phyloP scores from a whole-genome alignment of 2,329 filamentous ascomycete species.

The Colletotrichum musae region DNA sequence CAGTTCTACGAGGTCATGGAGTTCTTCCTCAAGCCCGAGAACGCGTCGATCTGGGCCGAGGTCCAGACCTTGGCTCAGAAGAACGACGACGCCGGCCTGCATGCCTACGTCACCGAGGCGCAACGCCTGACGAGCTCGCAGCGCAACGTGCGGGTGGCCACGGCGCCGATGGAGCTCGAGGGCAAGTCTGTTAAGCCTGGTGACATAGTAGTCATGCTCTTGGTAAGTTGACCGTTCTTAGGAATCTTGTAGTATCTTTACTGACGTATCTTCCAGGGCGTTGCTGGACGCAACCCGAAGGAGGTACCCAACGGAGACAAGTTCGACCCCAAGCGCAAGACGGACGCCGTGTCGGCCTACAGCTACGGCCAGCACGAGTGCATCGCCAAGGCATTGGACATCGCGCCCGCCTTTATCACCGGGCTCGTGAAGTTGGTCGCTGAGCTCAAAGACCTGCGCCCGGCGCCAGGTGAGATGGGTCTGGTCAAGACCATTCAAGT shows the following conservation, averaged over 20 bases:
- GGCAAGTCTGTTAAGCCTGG: slow-evolving; percentile 57
- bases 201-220: slow-evolving; percentile 55
- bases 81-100: slow-evolving; percentile 51
- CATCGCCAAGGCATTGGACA: slow-evolving; percentile 52
- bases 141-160: slow-evolving; percentile 55
- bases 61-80: slow-evolving; percentile 56
- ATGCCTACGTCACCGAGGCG: slow-evolving; percentile 57
- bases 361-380: slow-evolving; percentile 64
- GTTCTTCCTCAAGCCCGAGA: slow-evolving; percentile 58
- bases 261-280: slow-evolving; percentile 47
- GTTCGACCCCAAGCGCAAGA: slow-evolving; percentile 60
- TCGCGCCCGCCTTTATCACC: slow-evolving; percentile 57
- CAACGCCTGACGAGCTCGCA: slow-evolving; percentile 57
- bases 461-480: slow-evolving; percentile 57
- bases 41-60: slow-evolving; percentile 57
- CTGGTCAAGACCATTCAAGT: slow-evolving; percentile 60
- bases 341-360: slow-evolving; percentile 57
- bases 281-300: slow-evolving; percentile 54
- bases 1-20: slow-evolving; percentile 61
- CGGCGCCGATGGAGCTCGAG: slow-evolving; percentile 52
- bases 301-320: slow-evolving; percentile 54
- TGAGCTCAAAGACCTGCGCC: slow-evolving; percentile 51
- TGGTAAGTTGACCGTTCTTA: slow-evolving; percentile 50
- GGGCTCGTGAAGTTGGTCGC: slow-evolving; percentile 60
- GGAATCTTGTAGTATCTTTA: neutral